phyloP scores from a whole-genome alignment of 768 basidiomycete genomes.

The Pulveroboletus sp. region DNA sequence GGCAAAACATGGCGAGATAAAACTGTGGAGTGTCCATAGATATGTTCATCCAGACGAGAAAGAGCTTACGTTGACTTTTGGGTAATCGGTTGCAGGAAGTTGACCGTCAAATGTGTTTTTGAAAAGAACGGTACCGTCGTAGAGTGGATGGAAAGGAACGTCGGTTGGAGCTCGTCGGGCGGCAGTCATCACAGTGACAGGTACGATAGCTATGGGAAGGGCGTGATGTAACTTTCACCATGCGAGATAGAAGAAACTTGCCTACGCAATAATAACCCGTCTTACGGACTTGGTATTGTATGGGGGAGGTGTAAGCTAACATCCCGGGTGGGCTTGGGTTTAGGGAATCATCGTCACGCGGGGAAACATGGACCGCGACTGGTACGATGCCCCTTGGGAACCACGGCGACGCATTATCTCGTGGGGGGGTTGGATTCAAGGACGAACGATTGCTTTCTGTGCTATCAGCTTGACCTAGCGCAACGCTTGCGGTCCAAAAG shows the following conservation, averaged over 20 bases:
- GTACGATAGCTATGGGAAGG: slow-evolving; percentile 66
- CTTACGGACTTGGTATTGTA: slow-evolving; percentile 77
- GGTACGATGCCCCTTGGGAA: slow-evolving; percentile 25
- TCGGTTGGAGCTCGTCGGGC: slow-evolving; percentile 42
- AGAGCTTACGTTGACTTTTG: slow-evolving; percentile 86
- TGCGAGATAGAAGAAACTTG: slow-evolving; percentile 36
- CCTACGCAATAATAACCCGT: slow-evolving; percentile 98
- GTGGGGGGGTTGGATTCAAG: slow-evolving; percentile 52
- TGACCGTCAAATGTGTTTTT: slow-evolving; percentile 84
- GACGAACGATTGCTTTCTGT: slow-evolving; percentile 23
- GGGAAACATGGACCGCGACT: slow-evolving; percentile 4
- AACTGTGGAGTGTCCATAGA: slow-evolving; percentile 48
- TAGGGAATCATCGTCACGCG: slow-evolving; percentile 28
- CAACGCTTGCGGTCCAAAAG: slow-evolving; percentile 84
- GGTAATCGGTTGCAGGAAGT: slow-evolving; percentile 90
- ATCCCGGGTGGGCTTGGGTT: slow-evolving; percentile 51
- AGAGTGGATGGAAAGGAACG: slow-evolving; percentile 67
- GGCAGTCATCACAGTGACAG: slow-evolving; percentile 70
- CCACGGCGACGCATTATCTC: slow-evolving; percentile 50
- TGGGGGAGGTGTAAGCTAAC: slow-evolving; percentile 61
- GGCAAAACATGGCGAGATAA: slow-evolving; percentile 77
- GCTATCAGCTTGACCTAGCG: slow-evolving; percentile 41
- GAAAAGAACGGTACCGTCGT: slow-evolving; percentile 78
- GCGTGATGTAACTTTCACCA: neutral
- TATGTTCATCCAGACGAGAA: neutral